A percentile compares a stretch with the other conserved stretches of the same genome.
Conservation (phyloP, 495 filamentous ascomycete species). For the Penicillium soppii region DNA sequence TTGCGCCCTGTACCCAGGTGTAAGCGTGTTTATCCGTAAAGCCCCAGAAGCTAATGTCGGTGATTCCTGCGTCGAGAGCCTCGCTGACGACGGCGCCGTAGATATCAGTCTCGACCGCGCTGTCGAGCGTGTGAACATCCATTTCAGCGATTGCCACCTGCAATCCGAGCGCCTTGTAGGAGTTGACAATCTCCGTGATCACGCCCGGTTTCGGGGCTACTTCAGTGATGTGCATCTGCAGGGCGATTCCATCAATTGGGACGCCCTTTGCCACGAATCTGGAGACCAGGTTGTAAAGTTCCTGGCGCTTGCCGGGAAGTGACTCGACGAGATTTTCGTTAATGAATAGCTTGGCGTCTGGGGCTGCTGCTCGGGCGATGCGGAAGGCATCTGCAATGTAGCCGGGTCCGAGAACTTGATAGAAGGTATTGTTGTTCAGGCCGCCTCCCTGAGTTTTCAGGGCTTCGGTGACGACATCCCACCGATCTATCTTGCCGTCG, state of each 20-base stretch:
- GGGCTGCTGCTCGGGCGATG: neutral
- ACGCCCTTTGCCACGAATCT: neutral
- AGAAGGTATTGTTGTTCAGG: neutral
- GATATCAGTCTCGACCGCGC: neutral
- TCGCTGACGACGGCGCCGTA: neutral
- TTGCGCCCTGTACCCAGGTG: conserved; percentile 10
- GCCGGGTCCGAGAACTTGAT: neutral
- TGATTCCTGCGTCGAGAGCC: conserved; percentile 12
- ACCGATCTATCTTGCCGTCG: conserved; percentile 8
- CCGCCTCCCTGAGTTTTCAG: conserved; percentile 10
- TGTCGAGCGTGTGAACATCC: neutral
- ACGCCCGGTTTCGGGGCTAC: neutral
- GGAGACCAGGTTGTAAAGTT: neutral
- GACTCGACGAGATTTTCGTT: neutral
- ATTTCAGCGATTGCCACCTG: neutral
- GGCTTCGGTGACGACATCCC: conserved; percentile 14
- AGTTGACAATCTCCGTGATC: neutral
- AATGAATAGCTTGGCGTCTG: neutral
- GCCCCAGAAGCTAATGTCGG: conserved; percentile 15
- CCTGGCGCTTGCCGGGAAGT: neutral
- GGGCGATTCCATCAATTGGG: neutral
- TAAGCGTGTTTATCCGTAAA: conserved; percentile 17
- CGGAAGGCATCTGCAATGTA: neutral
- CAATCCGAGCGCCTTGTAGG: neutral
- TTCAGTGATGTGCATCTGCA: neutral